Percentiles rank a stretch among this genome's conserved stretches.
Conservation (phyloP, 2,329 filamentous ascomycete species). For the Diaporthe velutina region DNA sequence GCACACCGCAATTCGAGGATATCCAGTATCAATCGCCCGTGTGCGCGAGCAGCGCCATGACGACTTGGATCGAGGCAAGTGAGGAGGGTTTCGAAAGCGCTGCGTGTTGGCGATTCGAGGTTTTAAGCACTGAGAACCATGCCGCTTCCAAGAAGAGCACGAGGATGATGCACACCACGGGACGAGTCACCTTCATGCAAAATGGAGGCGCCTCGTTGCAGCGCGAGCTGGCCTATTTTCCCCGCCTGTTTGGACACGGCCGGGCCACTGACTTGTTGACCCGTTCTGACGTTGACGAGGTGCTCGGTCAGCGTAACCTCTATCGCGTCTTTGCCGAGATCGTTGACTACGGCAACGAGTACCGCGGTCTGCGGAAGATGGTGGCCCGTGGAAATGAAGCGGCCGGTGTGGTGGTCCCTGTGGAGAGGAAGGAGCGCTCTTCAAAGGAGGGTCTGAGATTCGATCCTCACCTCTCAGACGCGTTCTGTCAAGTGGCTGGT, state of each 20-base stretch:
- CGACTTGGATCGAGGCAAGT: conserved; percentile 17
- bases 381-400: conserved; percentile 46
- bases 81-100: background rate
- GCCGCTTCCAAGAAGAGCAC: background rate
- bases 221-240: conserved; percentile 40
- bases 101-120: conserved; percentile 12
- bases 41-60: conserved; percentile 46
- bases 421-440: conserved; percentile 36
- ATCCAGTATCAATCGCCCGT: conserved; percentile 50
- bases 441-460: conserved; percentile 41
- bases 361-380: conserved; percentile 49
- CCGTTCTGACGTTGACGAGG: conserved; percentile 44
- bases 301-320: conserved; percentile 52
- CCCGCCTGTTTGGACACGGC: conserved; percentile 41
- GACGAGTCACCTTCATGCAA: conserved; percentile 36
- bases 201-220: conserved; percentile 35
- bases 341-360: conserved; percentile 50
- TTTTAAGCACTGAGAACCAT: background rate
- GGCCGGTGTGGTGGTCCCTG: conserved; percentile 46
- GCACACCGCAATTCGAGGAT: conserved; percentile 48
- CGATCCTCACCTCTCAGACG: conserved; percentile 47
- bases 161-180: conserved; percentile 40
- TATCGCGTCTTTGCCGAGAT: conserved; percentile 53
- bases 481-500: conserved; percentile 52
- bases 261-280: conserved; percentile 38